These are phyloP conservation scores for Fusarium keratoplasticum DNA, from an alignment of 2,329 filamentous ascomycete genomes.

Conservation along the genomic window DNA sequence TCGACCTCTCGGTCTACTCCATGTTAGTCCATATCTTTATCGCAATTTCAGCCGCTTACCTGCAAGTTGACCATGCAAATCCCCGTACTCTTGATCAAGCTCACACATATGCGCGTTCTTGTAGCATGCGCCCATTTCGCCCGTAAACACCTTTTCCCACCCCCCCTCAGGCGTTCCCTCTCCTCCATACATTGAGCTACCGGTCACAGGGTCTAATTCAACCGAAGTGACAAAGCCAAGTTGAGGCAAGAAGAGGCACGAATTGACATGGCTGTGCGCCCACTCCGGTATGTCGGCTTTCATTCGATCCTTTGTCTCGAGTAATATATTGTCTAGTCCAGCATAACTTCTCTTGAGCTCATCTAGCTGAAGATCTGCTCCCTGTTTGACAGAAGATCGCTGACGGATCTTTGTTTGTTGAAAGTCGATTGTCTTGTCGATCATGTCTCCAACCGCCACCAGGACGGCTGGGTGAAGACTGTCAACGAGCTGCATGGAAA, in stretches of 20 bases:
- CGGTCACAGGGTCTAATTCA: slow-evolving; percentile 62
- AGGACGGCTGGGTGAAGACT: slow-evolving; percentile 70
- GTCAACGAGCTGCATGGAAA: slow-evolving; percentile 62
- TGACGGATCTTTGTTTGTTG: slow-evolving; percentile 77
- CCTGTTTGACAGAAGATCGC: slow-evolving; percentile 77
- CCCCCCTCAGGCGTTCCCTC: slow-evolving; percentile 63
- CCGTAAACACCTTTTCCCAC: slow-evolving; percentile 85
- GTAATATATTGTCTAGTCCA: slow-evolving; percentile 80
- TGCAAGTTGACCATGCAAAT: slow-evolving; percentile 86
- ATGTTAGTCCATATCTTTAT: slow-evolving; percentile 32
- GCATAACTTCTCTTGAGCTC: slow-evolving; percentile 81
- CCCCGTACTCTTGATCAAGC: slow-evolving; percentile 84
- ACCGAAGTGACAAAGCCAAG: slow-evolving; percentile 90
- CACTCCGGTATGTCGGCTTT: slow-evolving; percentile 71
- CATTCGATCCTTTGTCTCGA: slow-evolving; percentile 73
- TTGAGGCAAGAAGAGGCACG: slow-evolving; percentile 92
- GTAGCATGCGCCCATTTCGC: slow-evolving; percentile 80
- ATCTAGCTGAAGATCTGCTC: slow-evolving; percentile 81
- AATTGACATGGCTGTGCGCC: slow-evolving; percentile 66
- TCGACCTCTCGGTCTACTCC: slow-evolving; percentile 84
- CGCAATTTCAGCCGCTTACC: slow-evolving; percentile 60
- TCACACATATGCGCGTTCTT: slow-evolving; percentile 86
- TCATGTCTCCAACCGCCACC: slow-evolving; percentile 74
- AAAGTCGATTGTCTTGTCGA: slow-evolving; percentile 84
- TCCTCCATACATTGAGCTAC: slow-evolving; percentile 71